phyloP scores from a whole-genome alignment of 2,329 filamentous ascomycete genomes.

The Aspergillus sp. region DNA sequence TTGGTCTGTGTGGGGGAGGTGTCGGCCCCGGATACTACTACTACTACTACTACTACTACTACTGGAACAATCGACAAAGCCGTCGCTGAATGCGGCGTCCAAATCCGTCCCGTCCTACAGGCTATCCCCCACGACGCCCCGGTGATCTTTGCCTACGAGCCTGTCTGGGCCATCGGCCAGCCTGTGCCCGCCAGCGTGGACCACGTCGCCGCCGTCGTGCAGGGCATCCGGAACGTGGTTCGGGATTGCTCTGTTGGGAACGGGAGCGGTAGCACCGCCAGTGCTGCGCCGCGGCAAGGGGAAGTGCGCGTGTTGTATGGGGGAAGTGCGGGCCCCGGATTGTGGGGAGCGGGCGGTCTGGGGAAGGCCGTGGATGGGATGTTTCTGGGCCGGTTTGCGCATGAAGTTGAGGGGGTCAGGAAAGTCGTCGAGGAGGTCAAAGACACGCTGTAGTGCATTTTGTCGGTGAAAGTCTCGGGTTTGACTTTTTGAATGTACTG shows the following conservation, averaged over 20 bases:
- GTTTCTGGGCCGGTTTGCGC: slow-evolving; percentile 73
- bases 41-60: slow-evolving; percentile 42
- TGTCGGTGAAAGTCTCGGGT: neutral
- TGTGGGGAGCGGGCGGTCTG: slow-evolving; percentile 51
- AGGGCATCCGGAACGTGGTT: slow-evolving; percentile 50
- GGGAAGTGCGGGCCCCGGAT: slow-evolving; percentile 70
- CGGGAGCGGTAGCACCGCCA: slow-evolving; percentile 27
- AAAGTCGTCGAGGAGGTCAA: slow-evolving; percentile 66
- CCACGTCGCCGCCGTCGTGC: slow-evolving; percentile 64
- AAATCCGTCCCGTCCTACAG: slow-evolving; percentile 57
- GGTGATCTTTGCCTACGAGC: slow-evolving; percentile 75
- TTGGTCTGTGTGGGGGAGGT: slow-evolving; percentile 72
- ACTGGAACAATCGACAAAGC: slow-evolving; percentile 50
- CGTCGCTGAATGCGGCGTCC: slow-evolving; percentile 56
- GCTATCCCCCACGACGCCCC: slow-evolving; percentile 56
- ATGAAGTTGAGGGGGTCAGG: slow-evolving; percentile 63
- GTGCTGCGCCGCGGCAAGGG: neutral
- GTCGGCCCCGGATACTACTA: too few relatives aligned
- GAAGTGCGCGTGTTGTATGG: slow-evolving; percentile 68
- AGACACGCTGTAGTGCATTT: slow-evolving; percentile 22
- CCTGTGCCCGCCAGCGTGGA: slow-evolving; percentile 60
- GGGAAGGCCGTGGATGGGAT: slow-evolving; percentile 66
- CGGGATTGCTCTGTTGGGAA: slow-evolving; percentile 36
- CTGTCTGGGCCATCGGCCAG: slow-evolving; percentile 81
- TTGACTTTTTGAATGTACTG: neutral